Percentiles rank a stretch among this genome's conserved stretches.
Evolutionary conservation across 345 rosid species (phyloP).

Genomic region (Mangifera indica): DNA sequence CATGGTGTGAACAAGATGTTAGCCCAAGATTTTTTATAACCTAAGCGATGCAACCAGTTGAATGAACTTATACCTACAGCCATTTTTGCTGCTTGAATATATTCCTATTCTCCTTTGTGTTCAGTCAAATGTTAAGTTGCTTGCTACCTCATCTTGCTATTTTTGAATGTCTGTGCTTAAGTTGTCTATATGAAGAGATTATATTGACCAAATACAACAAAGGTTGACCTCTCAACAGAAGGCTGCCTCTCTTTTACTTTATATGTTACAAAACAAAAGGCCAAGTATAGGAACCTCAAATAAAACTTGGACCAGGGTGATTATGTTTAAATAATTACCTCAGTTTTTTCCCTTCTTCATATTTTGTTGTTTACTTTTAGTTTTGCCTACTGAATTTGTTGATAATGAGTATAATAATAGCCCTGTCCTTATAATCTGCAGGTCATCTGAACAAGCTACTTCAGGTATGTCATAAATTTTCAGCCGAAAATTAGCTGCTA

Average conservation of each 20-base stretch:
- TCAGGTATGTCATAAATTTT: conserved; percentile 51
- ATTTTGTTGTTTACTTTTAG: not conserved
- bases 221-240: not conserved
- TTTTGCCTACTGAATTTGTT: conserved; percentile 7
- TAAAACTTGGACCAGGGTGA: not conserved
- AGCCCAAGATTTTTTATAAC: too few species aligned
- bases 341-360: not conserved
- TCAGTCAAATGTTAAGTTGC: not conserved
- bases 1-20: too few species aligned
- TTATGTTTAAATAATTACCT: not conserved
- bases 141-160: not conserved
- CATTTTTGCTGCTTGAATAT: too few species aligned
- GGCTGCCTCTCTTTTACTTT: not conserved
- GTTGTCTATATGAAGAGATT: not conserved
- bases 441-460: conserved; percentile 72
- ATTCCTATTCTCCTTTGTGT: not conserved
- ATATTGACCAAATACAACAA: too few species aligned
- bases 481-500: not conserved
- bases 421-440: conserved; percentile 44
- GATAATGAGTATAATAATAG: conserved; percentile 21
- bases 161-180: not conserved
- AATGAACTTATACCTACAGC: too few species aligned
- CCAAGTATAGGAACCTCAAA: not conserved
- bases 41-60: too few species aligned
- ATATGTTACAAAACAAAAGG: not conserved